A percentile compares a stretch with the other conserved stretches of the same genome.
These are phyloP conservation scores for Wickerhamiella galacta DNA, from an alignment of 805 yeast genomes.

Conservation along the genomic window DNA sequence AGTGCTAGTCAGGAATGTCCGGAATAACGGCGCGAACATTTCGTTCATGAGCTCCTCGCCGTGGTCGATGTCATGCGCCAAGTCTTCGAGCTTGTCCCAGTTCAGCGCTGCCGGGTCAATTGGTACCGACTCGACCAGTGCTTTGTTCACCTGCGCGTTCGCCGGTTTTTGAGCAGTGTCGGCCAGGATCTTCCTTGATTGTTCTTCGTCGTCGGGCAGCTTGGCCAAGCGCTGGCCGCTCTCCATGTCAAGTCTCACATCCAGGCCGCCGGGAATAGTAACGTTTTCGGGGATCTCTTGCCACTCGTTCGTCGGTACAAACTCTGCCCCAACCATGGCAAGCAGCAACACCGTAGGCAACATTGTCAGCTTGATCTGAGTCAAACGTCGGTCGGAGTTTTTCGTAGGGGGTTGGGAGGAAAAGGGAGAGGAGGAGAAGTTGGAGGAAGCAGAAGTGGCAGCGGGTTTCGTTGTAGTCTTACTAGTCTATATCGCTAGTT, in stretches of 20 bases:
- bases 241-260: constrained; percentile 58
- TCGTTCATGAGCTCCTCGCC: constrained; percentile 29
- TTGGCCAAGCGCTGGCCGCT: constrained; percentile 58
- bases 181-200: no score
- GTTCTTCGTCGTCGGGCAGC: constrained; percentile 26
- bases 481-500: neutral
- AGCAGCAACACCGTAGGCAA: no score
- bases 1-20: neutral
- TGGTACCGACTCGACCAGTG: neutral
- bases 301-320: constrained; percentile 56
- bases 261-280: constrained; percentile 63
- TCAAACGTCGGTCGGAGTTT: no score
- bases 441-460: no score
- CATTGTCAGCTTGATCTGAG: no score
- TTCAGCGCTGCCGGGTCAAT: constrained; percentile 8
- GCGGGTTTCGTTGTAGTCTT: no score
- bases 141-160: neutral
- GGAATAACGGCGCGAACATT: neutral
- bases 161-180: constrained; percentile 3
- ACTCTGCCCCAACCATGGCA: constrained; percentile 15
- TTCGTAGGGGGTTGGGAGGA: no score
- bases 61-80: constrained; percentile 43
- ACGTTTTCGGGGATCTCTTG: constrained; percentile 53
- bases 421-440: no score
- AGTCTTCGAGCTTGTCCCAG: constrained; percentile 33